These are phyloP conservation scores for Trichoderma arundinaceum DNA, from an alignment of 2,329 filamentous ascomycete genomes.

Conservation along the genomic window DNA sequence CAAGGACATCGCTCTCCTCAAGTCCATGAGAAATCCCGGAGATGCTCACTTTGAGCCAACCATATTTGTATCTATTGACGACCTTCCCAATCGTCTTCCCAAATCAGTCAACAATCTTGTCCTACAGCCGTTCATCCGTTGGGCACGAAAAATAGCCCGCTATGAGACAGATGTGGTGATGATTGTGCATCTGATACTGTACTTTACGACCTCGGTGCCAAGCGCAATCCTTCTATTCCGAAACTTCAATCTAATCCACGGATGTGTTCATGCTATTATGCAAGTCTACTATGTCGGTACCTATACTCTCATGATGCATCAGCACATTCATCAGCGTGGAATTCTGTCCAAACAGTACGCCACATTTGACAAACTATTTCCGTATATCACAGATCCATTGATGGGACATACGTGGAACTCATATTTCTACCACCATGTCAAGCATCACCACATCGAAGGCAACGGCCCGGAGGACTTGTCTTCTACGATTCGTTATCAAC, in stretches of 20 bases:
- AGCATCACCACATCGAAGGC: conserved; percentile 82
- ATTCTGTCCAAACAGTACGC: conserved; percentile 62
- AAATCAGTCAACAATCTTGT: conserved; percentile 54
- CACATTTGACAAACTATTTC: conserved; percentile 68
- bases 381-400: conserved; percentile 75
- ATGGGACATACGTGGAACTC: conserved; percentile 87
- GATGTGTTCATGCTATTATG: conserved; percentile 67
- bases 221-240: conserved; percentile 70
- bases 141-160: conserved; percentile 64
- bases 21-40: conserved; percentile 50
- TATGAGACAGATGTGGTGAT: conserved; percentile 76
- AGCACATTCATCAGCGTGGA: conserved; percentile 80
- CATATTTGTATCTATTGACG: conserved; percentile 51
- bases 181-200: conserved; percentile 75
- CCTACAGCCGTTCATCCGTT: conserved; percentile 63
- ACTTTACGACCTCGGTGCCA: conserved; percentile 71
- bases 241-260: conserved; percentile 71
- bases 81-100: conserved; percentile 46
- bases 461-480: conserved; percentile 79
- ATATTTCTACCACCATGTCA: conserved; percentile 85
- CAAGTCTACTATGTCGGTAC: conserved; percentile 72
- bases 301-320: conserved; percentile 83
- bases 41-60: conserved; percentile 53
- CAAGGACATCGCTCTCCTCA: conserved; percentile 45
- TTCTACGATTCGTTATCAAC: conserved; percentile 76